phyloP scores from a whole-genome alignment of 768 basidiomycete species.

The Hirschioporus abietinus region DNA sequence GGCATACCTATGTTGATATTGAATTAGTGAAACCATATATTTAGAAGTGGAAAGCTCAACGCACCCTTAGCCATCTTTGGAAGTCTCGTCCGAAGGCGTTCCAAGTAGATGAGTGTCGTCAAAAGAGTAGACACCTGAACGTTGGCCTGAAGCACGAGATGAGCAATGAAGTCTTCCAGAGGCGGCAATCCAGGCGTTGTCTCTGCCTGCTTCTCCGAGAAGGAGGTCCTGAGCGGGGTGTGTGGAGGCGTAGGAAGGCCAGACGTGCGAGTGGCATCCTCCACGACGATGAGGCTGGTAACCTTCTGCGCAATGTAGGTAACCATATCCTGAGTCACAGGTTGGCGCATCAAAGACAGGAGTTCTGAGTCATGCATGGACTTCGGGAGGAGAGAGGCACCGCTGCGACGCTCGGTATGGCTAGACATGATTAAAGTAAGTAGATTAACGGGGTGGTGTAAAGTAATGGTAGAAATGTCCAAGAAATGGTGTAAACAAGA shows the following conservation, averaged over 20 bases:
- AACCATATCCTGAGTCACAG: slow-evolving; percentile 83
- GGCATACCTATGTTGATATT: slow-evolving; percentile 51
- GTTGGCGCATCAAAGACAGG: slow-evolving; percentile 69
- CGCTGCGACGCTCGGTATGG: slow-evolving; percentile 44
- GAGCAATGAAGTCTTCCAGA: slow-evolving; percentile 79
- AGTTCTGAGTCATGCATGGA: slow-evolving; percentile 76
- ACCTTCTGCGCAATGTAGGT: slow-evolving; percentile 76
- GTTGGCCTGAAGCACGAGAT: slow-evolving; percentile 74
- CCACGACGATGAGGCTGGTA: slow-evolving; percentile 67
- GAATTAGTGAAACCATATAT: slow-evolving; percentile 11
- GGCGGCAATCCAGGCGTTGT: slow-evolving; percentile 44
- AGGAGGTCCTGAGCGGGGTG: slow-evolving; percentile 49
- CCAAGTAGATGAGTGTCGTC: slow-evolving; percentile 87
- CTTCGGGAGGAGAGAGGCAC: slow-evolving; percentile 77
- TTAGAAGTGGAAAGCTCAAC: slow-evolving; percentile 21
- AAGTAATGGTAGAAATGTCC: slow-evolving; percentile 18
- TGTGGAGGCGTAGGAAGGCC: slow-evolving; percentile 62
- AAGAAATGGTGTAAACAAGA: slow-evolving; percentile 9
- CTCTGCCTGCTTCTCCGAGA: slow-evolving; percentile 26
- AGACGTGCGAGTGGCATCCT: slow-evolving; percentile 41
- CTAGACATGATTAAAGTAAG: slow-evolving; percentile 29
- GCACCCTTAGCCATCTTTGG: slow-evolving; percentile 81
- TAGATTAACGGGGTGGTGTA: slow-evolving; percentile 18
- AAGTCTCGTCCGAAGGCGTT: slow-evolving; percentile 75
- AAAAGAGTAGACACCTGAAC: slow-evolving; percentile 90